A percentile compares a stretch with the other conserved stretches of the same genome.
Conservation (phyloP, 495 filamentous ascomycete genomes). For the Xylaria scruposa region DNA sequence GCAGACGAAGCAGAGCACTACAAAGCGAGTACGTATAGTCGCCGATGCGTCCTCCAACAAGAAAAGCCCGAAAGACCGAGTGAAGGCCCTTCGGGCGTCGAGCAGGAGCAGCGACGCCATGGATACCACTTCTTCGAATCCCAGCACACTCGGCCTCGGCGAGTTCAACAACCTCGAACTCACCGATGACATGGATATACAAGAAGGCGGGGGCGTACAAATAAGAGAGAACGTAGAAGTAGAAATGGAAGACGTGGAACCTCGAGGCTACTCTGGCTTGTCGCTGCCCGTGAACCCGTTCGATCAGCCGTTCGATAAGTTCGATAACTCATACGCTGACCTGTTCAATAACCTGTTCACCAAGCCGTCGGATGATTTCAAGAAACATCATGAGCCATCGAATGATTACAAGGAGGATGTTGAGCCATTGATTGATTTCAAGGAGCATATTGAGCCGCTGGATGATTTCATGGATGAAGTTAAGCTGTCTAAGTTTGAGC, state of each 20-base stretch:
- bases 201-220: not conserved
- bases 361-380: no score
- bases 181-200: not conserved
- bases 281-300: not conserved
- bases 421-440: no score
- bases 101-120: not conserved
- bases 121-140: constrained; percentile 3
- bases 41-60: not conserved
- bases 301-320: no score
- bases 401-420: no score
- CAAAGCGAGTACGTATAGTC: constrained; percentile 12
- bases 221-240: no score
- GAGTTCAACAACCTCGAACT: not conserved
- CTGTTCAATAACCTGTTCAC: no score
- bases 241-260: not conserved
- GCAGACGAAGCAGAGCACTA: not conserved
- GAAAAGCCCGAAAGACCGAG: not conserved
- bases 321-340: no score
- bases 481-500: no score
- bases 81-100: not conserved
- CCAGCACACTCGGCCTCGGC: constrained; percentile 7
- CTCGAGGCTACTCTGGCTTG: not conserved
- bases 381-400: no score
- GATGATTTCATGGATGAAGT: not conserved
- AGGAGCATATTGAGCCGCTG: no score